Evolutionary conservation across 306 rosid genomes (phyloP).

Genomic region (Cucumis cinereus): DNA sequence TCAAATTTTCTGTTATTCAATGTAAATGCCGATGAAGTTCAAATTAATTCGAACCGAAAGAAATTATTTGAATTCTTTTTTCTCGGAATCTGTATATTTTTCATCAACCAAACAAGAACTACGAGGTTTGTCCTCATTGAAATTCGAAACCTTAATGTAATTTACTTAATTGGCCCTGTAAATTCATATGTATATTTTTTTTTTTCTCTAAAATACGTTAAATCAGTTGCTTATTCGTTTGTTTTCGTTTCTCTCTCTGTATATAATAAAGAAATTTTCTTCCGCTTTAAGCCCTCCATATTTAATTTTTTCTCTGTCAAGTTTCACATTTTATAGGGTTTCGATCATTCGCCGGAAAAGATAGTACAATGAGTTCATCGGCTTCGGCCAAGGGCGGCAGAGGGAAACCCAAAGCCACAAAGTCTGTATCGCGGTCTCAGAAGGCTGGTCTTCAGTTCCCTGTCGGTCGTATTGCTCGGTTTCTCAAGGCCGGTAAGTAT

Average conservation of each 20-base stretch:
- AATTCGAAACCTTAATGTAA: background rate
- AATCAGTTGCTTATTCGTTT: background rate
- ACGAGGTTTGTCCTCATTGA: background rate
- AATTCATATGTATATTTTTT: background rate
- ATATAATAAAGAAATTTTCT: background rate
- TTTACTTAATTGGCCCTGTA: background rate
- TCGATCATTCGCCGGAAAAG: background rate
- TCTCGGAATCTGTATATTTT: background rate
- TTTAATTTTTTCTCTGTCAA: too few relatives aligned
- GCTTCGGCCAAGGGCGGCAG: slow-evolving; percentile 33
- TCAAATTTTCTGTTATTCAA: too few relatives aligned
- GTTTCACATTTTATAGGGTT: background rate
- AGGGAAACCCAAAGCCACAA: slow-evolving; percentile 41
- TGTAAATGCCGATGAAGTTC: background rate
- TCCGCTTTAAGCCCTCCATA: background rate
- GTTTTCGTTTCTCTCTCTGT: background rate
- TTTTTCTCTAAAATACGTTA: background rate
- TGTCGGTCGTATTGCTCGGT: slow-evolving; percentile 68
- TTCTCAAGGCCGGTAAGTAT: slow-evolving; percentile 53
- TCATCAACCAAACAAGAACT: background rate
- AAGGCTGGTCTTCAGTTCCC: slow-evolving; percentile 90
- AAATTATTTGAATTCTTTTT: background rate
- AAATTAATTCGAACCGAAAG: background rate
- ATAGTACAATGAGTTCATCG: background rate
- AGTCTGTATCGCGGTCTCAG: slow-evolving; percentile 42